These are phyloP conservation scores for Fragaria ananassa DNA, from an alignment of 306 rosid genomes.

Conservation along the genomic window DNA sequence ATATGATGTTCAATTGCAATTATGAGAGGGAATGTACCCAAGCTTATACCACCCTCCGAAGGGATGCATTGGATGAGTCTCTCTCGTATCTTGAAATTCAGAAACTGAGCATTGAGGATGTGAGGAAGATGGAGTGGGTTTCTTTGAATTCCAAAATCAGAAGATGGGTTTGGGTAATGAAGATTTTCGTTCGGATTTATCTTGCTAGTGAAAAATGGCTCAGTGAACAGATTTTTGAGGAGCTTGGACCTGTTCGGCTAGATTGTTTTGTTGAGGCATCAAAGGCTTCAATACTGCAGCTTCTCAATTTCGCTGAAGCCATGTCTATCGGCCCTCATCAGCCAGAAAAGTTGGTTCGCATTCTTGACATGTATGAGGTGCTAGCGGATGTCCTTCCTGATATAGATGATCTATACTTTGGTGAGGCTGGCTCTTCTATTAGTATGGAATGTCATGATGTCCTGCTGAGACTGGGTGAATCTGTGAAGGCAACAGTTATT, in stretches of 20 bases:
- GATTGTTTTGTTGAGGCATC: slow-evolving; percentile 76
- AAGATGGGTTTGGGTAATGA: slow-evolving; percentile 80
- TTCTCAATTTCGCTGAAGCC: slow-evolving; percentile 85
- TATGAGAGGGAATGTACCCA: slow-evolving; percentile 73
- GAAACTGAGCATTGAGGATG: slow-evolving; percentile 82
- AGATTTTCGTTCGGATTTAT: slow-evolving; percentile 77
- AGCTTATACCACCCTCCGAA: slow-evolving; percentile 58
- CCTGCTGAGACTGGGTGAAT: slow-evolving; percentile 62
- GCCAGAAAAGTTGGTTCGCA: slow-evolving; percentile 73
- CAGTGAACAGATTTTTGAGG: slow-evolving; percentile 68
- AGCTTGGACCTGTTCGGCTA: slow-evolving; percentile 42
- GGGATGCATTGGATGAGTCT: slow-evolving; percentile 83
- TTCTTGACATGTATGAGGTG: slow-evolving; percentile 94
- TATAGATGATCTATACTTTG: slow-evolving; percentile 55
- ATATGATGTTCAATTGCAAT: slow-evolving; percentile 61
- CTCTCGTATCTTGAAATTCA: slow-evolving; percentile 73
- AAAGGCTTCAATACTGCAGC: slow-evolving; percentile 80
- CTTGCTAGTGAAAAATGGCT: slow-evolving; percentile 84
- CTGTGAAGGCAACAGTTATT: slow-evolving; percentile 61
- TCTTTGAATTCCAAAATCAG: slow-evolving; percentile 68
- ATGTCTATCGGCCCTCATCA: slow-evolving; percentile 89
- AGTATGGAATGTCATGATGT: slow-evolving; percentile 70
- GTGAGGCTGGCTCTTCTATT: slow-evolving; percentile 64
- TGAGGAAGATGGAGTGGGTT: slow-evolving; percentile 71
- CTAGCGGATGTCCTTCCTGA: slow-evolving; percentile 65